phyloP scores from a whole-genome alignment of 345 rosid genomes.

The Erucastrum elatum region DNA sequence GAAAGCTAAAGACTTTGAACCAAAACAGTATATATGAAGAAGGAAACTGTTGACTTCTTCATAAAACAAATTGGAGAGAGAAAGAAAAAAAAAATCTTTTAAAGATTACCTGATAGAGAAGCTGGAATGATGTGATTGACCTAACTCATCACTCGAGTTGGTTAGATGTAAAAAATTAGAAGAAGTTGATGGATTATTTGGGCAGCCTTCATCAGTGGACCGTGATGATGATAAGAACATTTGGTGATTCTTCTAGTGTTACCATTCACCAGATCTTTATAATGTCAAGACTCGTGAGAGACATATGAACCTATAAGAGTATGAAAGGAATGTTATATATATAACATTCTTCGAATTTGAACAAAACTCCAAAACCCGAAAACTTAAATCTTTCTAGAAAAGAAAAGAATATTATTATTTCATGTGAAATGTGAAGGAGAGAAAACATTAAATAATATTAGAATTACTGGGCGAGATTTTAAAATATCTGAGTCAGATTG shows the following conservation, averaged over 20 bases:
- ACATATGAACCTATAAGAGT: constrained; percentile 17
- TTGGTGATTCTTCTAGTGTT: constrained; percentile 46
- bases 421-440: constrained; percentile 62
- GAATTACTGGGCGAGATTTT: constrained; percentile 31
- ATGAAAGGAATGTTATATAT: background rate
- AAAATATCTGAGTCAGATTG: background rate
- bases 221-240: constrained; percentile 64
- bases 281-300: background rate
- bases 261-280: constrained; percentile 47
- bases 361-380: constrained; percentile 11
- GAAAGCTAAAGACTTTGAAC: constrained; percentile 25
- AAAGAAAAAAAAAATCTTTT: background rate
- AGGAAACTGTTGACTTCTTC: constrained; percentile 13
- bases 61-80: background rate
- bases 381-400: constrained; percentile 3
- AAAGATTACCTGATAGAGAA: constrained; percentile 79
- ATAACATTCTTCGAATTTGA: constrained; percentile 1
- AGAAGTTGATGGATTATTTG: constrained; percentile 69
- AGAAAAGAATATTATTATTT: constrained; percentile 16
- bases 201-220: constrained; percentile 58
- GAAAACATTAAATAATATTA: constrained; percentile 34
- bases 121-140: constrained; percentile 44
- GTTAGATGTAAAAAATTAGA: constrained; percentile 28
- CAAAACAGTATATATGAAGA: constrained; percentile 22
- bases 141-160: constrained; percentile 28